Evolutionary conservation across 306 rosid species (phyloP).

Genomic region (Gleditsia sinensis): DNA sequence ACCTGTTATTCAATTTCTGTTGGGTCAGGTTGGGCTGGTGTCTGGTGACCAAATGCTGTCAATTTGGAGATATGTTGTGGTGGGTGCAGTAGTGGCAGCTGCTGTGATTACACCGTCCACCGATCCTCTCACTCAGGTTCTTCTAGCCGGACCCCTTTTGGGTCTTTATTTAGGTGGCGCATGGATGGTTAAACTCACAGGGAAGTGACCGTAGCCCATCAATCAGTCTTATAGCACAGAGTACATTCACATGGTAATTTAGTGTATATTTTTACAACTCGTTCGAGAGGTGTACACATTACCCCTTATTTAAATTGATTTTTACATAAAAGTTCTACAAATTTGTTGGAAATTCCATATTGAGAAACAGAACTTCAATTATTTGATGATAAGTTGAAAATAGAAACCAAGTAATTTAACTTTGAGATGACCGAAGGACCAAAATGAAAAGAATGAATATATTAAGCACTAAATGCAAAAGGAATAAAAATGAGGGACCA

Average conservation of each 20-base stretch:
- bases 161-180: conserved; percentile 96
- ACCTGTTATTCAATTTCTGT: conserved; percentile 78
- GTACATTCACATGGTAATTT: conserved; percentile 53
- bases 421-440: too few species aligned
- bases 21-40: conserved; percentile 85
- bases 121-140: conserved; percentile 88
- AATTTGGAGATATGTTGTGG: conserved; percentile 94
- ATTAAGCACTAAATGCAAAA: too few species aligned
- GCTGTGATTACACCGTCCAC: conserved; percentile 90
- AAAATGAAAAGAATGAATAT: too few species aligned
- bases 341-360: too few species aligned
- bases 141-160: conserved; percentile 79
- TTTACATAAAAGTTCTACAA: not conserved
- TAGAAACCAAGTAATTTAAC: too few species aligned
- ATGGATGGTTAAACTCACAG: conserved; percentile 81
- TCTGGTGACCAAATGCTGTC: conserved; percentile 93
- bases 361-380: too few species aligned
- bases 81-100: conserved; percentile 91
- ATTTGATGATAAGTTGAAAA: too few species aligned
- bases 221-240: conserved; percentile 12
- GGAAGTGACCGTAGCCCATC: conserved; percentile 50
- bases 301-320: conserved; percentile 25
- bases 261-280: conserved; percentile 31
- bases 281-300: conserved; percentile 10
- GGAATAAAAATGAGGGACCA: too few species aligned